phyloP scores from a whole-genome alignment of 192 early-diverging fungal genomes.

The Linnemannia hyalina region DNA sequence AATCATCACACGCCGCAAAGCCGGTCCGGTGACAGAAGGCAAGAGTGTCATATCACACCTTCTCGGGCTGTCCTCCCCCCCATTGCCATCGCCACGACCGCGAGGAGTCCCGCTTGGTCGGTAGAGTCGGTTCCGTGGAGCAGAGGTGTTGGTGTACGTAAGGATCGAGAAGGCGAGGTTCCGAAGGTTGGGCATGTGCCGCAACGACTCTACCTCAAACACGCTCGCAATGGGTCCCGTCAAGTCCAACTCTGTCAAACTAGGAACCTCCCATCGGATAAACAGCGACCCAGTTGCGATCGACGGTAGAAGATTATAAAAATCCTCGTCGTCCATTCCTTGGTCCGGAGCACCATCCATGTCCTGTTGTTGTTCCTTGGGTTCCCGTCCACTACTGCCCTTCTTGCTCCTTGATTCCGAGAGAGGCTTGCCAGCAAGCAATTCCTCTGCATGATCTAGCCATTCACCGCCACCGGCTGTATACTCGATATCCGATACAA shows the following conservation, averaged over 20 bases:
- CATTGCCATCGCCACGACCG: not conserved
- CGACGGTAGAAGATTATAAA: constrained; percentile 11
- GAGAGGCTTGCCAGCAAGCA: not conserved
- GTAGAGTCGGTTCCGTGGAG: not conserved
- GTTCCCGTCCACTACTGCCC: not conserved
- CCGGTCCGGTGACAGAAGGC: not conserved
- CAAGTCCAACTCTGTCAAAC: constrained; percentile 20
- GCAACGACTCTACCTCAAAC: constrained; percentile 33
- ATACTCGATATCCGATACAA: constrained; percentile 19
- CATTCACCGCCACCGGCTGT: constrained; percentile 16
- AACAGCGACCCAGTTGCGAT: constrained; percentile 9
- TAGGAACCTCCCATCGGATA: constrained; percentile 20
- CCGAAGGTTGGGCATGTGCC: constrained; percentile 28
- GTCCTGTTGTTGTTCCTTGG: not conserved
- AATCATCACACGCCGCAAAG: constrained; percentile 27
- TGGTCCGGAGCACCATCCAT: not conserved
- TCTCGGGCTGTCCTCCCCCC: not conserved
- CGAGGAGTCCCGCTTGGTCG: not conserved
- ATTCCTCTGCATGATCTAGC: constrained; percentile 18
- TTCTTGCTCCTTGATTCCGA: not conserved
- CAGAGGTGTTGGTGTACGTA: not conserved
- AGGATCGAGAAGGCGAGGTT: constrained; percentile 25
- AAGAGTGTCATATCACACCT: constrained; percentile 21
- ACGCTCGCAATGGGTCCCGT: constrained; percentile 29
- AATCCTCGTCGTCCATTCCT: constrained; percentile 4